phyloP scores from a whole-genome alignment of 2,329 filamentous ascomycete species.

The Aquanectria penicillioides region DNA sequence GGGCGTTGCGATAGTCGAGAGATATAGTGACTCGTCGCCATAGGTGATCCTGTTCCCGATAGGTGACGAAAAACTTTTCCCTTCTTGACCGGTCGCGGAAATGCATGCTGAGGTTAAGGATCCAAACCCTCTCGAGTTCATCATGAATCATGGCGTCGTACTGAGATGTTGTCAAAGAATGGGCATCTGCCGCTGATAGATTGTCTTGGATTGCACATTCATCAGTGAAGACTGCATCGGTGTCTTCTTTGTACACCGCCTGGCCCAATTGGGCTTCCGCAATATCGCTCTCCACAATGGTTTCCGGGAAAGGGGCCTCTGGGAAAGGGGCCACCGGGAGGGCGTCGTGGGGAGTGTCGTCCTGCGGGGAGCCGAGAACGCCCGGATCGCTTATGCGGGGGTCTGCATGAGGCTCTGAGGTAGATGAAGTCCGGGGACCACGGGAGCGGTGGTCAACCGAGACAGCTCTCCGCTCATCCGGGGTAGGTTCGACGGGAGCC shows the following conservation, averaged over 20 bases:
- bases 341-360: constrained; percentile 29
- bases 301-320: constrained; percentile 27
- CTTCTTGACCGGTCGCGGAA: constrained; percentile 92
- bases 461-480: constrained; percentile 75
- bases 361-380: constrained; percentile 46
- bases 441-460: constrained; percentile 68
- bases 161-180: constrained; percentile 61
- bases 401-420: constrained; percentile 34
- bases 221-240: constrained; percentile 32
- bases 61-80: constrained; percentile 98
- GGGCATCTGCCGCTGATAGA: constrained; percentile 52
- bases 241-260: constrained; percentile 29
- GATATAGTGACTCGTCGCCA: constrained; percentile 94
- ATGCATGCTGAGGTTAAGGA: constrained; percentile 97
- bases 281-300: constrained; percentile 23
- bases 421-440: constrained; percentile 41
- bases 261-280: constrained; percentile 15
- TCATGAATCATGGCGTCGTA: constrained; percentile 76
- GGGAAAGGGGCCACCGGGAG: constrained; percentile 28
- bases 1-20: constrained; percentile 87
- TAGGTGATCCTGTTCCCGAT: constrained; percentile 78
- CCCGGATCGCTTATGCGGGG: constrained; percentile 62
- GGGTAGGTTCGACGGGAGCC: constrained; percentile 69
- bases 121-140: constrained; percentile 91
- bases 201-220: constrained; percentile 42